phyloP scores from a whole-genome alignment of 805 yeast genomes.

The Vanderwaltozyma tropicalis region DNA sequence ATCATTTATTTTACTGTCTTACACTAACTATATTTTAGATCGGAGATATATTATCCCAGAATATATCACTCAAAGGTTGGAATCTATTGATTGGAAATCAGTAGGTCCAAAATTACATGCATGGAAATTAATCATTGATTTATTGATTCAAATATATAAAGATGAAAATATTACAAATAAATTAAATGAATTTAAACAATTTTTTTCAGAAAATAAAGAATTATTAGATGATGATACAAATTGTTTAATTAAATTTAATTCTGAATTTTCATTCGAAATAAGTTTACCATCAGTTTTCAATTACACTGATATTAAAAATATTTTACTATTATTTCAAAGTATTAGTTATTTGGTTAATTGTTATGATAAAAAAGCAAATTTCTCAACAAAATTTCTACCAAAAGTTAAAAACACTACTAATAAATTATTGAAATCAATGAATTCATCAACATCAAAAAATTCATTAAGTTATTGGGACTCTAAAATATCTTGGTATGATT shows the following conservation, averaged over 20 bases:
- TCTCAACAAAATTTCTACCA: constrained; percentile 23
- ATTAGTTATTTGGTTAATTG: constrained; percentile 26
- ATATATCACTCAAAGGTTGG: constrained; percentile 2
- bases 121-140: constrained; percentile 20
- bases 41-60: constrained; percentile 9
- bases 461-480: constrained; percentile 8
- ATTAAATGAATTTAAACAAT: constrained; percentile 18
- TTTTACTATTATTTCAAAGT: constrained; percentile 24
- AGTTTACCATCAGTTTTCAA: constrained; percentile 12
- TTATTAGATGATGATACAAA: constrained; percentile 1
- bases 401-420: constrained; percentile 17
- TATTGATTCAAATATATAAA: constrained; percentile 13
- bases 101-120: constrained; percentile 10
- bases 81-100: constrained; percentile 1
- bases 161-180: constrained; percentile 22
- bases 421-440: constrained; percentile 7
- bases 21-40: constrained; percentile 12
- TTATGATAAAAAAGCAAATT: constrained; percentile 23
- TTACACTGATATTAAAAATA: constrained; percentile 21
- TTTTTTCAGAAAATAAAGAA: constrained; percentile 15
- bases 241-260: constrained; percentile 7
- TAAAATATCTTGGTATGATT: constrained; percentile 10
- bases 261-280: constrained; percentile 8
- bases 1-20: constrained; percentile 9
- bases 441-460: neutral